These are phyloP conservation scores for Boletellus deceptivus DNA, from an alignment of 1,284 basidiomycete species.

Conservation along the genomic window DNA sequence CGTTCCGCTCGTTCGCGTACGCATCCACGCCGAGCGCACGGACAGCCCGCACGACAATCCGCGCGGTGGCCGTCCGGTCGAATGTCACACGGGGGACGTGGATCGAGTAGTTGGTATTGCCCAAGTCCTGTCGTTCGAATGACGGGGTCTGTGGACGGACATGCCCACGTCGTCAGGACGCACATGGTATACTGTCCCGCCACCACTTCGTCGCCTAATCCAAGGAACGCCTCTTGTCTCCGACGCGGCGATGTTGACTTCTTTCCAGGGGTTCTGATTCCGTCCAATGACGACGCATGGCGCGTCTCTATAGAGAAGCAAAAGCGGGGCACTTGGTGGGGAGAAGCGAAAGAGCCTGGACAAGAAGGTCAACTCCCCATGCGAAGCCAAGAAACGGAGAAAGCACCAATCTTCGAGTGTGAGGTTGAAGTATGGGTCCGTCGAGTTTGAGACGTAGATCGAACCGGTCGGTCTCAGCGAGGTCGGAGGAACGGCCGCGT, in stretches of 20 bases:
- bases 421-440: constrained; percentile 91
- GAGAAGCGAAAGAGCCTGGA: constrained; percentile 83
- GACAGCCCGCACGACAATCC: constrained; percentile 78
- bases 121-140: constrained; percentile 70
- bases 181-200: constrained; percentile 98
- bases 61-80: constrained; percentile 77
- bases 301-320: constrained; percentile 86
- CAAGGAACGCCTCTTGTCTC: constrained; percentile 64
- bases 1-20: constrained; percentile 86
- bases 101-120: constrained; percentile 97
- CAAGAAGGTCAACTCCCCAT: constrained; percentile 1
- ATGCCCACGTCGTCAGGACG: constrained; percentile 29
- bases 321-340: constrained; percentile 61
- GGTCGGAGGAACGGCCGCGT: constrained; percentile 18
- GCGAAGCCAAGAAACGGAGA: constrained; percentile 4
- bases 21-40: constrained; percentile 73
- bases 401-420: constrained; percentile 89
- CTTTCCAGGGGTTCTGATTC: constrained; percentile 99
- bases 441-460: constrained; percentile 82
- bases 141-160: not conserved
- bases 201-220: constrained; percentile 87
- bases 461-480: constrained; percentile 41
- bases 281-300: constrained; percentile 95
- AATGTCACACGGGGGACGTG: constrained; percentile 83
- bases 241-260: constrained; percentile 74